Base-by-base conservation (phyloP, 2,329 filamentous ascomycete species). In the Venturia nashicola region DNA sequence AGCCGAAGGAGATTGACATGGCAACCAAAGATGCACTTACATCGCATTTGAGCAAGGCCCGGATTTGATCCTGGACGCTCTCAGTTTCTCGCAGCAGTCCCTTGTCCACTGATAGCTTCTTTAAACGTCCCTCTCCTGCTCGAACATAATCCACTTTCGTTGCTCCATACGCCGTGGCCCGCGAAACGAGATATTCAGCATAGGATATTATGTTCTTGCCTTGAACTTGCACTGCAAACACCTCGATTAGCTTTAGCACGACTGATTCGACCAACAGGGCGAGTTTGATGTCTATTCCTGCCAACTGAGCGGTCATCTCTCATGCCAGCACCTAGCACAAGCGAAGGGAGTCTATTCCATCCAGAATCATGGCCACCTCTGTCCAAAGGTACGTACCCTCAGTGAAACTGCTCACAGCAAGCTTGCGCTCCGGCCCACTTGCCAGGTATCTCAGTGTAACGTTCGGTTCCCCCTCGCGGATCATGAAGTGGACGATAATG, bases 401-500 rank as follows among this genome's bases (percentile, higher is more conserved):
- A 55, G 91, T 93, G 72, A 97, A 96, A 72, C 86, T 88, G 76
- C 91, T 94, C 69, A 96, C 90, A 23, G 90, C 90, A 67, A 99
- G 81, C 73, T 90, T 84, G 70, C 88, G 89, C 60, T 74, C 72
- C 64, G 90, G 88, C 72, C 93, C 88, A 68, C 89, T 87, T 54
- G 92, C 83, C 42, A 99, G 83, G 71, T 90, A 97, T 66, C 86
- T 83, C 68, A 99, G 80, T 2, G 94, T 96, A 60, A 91, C 89
- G 73, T 97, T 91, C 42, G 88, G 86, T 67, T 92, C 88, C 63
- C 94, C 94, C 78, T 99, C 94, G 69, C 94, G 86, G 73, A 99
- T 94, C 94, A 99, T 97, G 66, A 97, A 80, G 75, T 99, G 94
- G 59, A 96, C 86, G 60, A 96, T 94, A 70, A 97, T 96, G 69